Conservation (phyloP, 345 rosid genomes). For the Bretschneidera sinensis region DNA sequence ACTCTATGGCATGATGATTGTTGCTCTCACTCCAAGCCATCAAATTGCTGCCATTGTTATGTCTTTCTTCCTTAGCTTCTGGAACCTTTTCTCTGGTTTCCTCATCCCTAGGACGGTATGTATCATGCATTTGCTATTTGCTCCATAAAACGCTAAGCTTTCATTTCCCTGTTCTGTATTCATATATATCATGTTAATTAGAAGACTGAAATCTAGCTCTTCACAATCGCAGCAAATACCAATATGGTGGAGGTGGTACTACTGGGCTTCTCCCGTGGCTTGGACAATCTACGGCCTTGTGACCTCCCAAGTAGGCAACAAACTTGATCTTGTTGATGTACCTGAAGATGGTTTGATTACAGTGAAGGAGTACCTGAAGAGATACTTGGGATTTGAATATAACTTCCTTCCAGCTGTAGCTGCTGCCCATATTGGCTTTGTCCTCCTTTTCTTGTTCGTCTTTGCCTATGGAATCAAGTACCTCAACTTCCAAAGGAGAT, state of each 20-base stretch:
- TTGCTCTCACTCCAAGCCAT: constrained; percentile 61
- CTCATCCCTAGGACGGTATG: constrained; percentile 55
- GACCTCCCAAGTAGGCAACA: constrained; percentile 48
- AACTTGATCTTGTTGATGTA: constrained; percentile 11
- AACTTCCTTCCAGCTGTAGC: constrained; percentile 43
- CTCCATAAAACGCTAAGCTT: too few species aligned
- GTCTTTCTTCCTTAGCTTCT: constrained; percentile 51
- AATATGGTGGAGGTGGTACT: constrained; percentile 67
- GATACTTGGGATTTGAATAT: constrained; percentile 33
- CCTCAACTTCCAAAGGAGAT: constrained; percentile 64
- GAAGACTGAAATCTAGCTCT: not conserved
- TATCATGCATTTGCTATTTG: too few species aligned
- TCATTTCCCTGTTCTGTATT: too few species aligned
- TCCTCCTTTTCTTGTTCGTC: constrained; percentile 39
- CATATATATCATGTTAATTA: too few species aligned
- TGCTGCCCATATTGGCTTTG: constrained; percentile 43
- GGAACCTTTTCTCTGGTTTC: constrained; percentile 68
- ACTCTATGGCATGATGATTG: constrained; percentile 66
- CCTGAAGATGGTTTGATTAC: constrained; percentile 14
- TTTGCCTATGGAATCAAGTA: constrained; percentile 55
- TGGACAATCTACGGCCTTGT: constrained; percentile 61
- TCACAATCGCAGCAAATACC: constrained; percentile 44
- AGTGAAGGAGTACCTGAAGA: constrained; percentile 37
- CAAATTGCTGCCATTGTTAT: constrained; percentile 55
- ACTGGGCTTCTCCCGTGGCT: constrained; percentile 53